Conservation (phyloP, 169 alveolate species). For the Blepharisma undulans region DNA sequence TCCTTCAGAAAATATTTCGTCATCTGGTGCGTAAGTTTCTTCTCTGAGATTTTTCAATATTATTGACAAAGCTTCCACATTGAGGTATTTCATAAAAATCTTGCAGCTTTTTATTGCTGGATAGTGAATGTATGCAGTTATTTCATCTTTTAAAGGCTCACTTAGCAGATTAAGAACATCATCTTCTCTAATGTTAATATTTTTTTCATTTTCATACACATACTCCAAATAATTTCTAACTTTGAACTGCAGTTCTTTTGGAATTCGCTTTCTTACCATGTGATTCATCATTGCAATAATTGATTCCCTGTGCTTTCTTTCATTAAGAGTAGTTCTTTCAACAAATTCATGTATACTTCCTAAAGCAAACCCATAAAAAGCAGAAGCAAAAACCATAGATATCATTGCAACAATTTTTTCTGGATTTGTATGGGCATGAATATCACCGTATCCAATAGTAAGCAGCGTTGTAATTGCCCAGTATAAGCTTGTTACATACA, state of each 20-base stretch:
- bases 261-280: conserved; percentile 61
- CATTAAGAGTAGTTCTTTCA: conserved; percentile 45
- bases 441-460: conserved; percentile 81
- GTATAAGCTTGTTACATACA: conserved; percentile 55
- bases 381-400: conserved; percentile 73
- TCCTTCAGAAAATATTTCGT: conserved; percentile 48
- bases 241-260: conserved; percentile 64
- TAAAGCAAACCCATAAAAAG: conserved; percentile 71
- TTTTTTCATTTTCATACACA: conserved; percentile 60
- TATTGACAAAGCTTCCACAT: conserved; percentile 28
- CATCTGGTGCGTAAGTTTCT: conserved; percentile 61
- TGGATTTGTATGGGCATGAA: conserved; percentile 58
- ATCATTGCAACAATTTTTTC: conserved; percentile 70
- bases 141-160: conserved; percentile 58
- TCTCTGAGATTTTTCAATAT: conserved; percentile 35
- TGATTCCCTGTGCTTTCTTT: conserved; percentile 53
- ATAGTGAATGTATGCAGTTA: conserved; percentile 44
- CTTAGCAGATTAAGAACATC: conserved; percentile 45
- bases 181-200: conserved; percentile 42
- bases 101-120: conserved; percentile 39
- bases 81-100: conserved; percentile 44
- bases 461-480: conserved; percentile 66
- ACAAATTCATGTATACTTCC: conserved; percentile 67
- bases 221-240: conserved; percentile 75
- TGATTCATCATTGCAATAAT: conserved; percentile 61